These are phyloP conservation scores for Sordariomycetes sp. DNA, from an alignment of 2,329 filamentous ascomycete species.

Conservation along the genomic window DNA sequence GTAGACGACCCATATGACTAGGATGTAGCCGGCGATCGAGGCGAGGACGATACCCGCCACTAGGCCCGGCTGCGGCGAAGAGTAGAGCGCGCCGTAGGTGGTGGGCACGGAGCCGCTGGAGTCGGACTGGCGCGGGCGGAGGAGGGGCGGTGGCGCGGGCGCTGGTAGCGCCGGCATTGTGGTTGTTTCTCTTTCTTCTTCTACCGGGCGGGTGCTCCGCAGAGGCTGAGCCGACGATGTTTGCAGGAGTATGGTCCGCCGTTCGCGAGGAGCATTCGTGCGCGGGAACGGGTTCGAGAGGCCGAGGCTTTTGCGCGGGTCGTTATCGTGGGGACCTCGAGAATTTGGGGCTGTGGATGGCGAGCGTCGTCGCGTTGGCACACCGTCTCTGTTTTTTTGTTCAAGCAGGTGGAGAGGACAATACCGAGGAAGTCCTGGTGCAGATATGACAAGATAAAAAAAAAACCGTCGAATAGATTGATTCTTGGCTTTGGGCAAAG, in stretches of 20 bases:
- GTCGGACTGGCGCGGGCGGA: constrained; percentile 2
- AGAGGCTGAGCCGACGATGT: too few species aligned
- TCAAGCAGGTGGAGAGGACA: not conserved
- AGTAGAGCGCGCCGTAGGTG: constrained; percentile 21
- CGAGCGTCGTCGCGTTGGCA: not conserved
- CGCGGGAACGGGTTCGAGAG: too few species aligned
- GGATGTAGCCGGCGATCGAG: constrained; percentile 36
- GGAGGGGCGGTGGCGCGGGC: not conserved
- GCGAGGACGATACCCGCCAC: constrained; percentile 34
- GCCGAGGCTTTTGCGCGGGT: too few species aligned
- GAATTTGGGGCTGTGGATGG: not conserved
- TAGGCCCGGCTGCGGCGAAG: constrained; percentile 29
- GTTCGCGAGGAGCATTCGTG: too few species aligned
- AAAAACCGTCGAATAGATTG: not conserved
- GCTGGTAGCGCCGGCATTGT: not conserved
- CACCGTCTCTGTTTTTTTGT: too few species aligned
- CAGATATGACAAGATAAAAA: too few species aligned
- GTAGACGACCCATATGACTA: constrained; percentile 41
- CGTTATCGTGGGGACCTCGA: not conserved
- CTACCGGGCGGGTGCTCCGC: too few species aligned
- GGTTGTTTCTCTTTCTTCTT: not conserved
- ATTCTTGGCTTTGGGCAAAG: not conserved
- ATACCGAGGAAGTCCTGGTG: not conserved
- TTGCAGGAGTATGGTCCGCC: too few species aligned
- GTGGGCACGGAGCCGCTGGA: constrained; percentile 15